phyloP scores from a whole-genome alignment of 805 yeast species.

The Schizosaccharomyces osmophilus region DNA sequence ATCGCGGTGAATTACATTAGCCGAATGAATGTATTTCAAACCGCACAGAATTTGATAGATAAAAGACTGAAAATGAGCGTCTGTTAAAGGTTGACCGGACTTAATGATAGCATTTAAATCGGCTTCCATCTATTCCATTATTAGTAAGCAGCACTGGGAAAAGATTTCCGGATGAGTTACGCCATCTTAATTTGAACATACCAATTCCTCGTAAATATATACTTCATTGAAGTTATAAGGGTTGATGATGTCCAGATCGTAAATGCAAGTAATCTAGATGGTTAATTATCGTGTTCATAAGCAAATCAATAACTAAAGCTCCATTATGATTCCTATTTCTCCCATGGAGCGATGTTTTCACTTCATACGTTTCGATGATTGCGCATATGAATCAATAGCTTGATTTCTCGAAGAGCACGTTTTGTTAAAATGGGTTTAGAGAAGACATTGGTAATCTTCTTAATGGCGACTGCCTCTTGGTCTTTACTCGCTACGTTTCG shows the following conservation, averaged over 20 bases:
- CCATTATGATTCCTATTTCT: no score
- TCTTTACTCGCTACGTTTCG: slow-evolving; percentile 22
- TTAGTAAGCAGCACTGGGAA: background rate
- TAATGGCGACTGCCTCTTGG: slow-evolving; percentile 52
- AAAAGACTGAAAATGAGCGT: slow-evolving; percentile 78
- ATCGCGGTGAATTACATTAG: slow-evolving; percentile 83
- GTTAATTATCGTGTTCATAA: background rate
- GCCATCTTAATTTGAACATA: background rate
- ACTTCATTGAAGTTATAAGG: slow-evolving; percentile 51
- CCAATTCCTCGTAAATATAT: slow-evolving; percentile 46
- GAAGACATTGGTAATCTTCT: slow-evolving; percentile 85
- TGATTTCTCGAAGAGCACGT: slow-evolving; percentile 74
- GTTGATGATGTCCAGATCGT: slow-evolving; percentile 73
- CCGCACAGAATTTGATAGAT: slow-evolving; percentile 83
- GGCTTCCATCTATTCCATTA: slow-evolving; percentile 56
- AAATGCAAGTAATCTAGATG: slow-evolving; percentile 58
- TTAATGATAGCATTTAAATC: slow-evolving; percentile 94
- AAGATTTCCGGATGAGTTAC: background rate
- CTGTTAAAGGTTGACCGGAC: slow-evolving; percentile 79
- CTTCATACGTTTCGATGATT: slow-evolving; percentile 38
- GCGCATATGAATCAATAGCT: slow-evolving; percentile 71
- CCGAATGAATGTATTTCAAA: slow-evolving; percentile 65
- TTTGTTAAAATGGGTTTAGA: slow-evolving; percentile 76
- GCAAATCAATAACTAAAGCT: no score
- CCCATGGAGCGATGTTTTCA: background rate